Base-by-base conservation (phyloP, 73 alveolate species). In the Paramecium bursaria region DNA sequence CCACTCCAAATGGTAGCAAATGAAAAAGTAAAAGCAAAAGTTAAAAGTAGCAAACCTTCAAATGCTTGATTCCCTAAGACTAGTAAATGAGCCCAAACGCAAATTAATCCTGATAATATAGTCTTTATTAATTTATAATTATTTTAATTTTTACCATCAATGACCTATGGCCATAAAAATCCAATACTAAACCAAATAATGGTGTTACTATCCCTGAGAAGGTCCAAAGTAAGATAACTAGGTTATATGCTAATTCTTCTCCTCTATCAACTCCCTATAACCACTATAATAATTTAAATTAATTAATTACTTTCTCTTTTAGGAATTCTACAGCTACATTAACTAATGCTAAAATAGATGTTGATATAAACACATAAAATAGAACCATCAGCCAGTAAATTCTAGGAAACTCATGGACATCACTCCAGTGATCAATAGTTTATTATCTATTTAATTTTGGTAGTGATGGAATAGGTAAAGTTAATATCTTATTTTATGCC, bases 1-100 rank as follows among this genome's bases (percentile, higher is more conserved):
- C 60, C 82, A 67, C 82, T 67, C 82, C 82, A 67, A 3, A 67
- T 57, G 7, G 82, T 67, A 10, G 82, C 44, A 67, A 39, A 67
- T 10, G 82, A 67, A 6, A 67, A 42, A 17, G 82, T 10, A 67
- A 35, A 67, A 21, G 82, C 26, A 11, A 67, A 42, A 21, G 60
- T 57, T 67, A 67, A 67, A 21, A 67, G 44, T 3, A 67, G 23
- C 7, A 67, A 47, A 17, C 82, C 82, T 33, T 67, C 82, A 14
- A 35, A 67, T 67, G 82, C 60, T 6, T 42, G 44, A 39, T 67
- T 19, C 11, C 33, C 22, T 2, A 67, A 57, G 7, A 67, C 82
- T 67, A 67, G 44, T 21, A 67, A 25, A 67, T 67, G 82, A 19
- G 82, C 82, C 82, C 82, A 67, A 2, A 67, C 33, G 13, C 50